A percentile compares a stretch with the other conserved stretches of the same genome.
phyloP scores from a whole-genome alignment of 352 stramenopile species.

The Hyaloperonospora brassicae region DNA sequence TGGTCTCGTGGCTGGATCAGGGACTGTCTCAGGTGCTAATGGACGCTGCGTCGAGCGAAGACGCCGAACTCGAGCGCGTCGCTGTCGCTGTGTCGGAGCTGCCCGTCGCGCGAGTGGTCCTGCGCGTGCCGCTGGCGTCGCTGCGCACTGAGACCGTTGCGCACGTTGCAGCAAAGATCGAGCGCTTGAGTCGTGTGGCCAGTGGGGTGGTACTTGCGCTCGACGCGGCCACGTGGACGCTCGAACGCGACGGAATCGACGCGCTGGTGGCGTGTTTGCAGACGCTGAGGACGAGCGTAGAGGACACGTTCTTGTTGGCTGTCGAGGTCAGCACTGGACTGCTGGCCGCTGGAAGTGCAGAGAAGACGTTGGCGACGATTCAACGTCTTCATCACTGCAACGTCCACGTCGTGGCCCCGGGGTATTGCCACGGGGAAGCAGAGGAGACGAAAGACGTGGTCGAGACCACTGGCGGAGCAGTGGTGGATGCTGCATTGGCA shows the following conservation, averaged over 20 bases:
- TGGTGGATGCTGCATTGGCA: conserved; percentile 31
- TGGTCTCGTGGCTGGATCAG: conserved; percentile 62
- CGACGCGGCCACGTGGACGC: conserved; percentile 10
- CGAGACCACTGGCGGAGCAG: conserved; percentile 10
- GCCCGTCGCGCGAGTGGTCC: conserved; percentile 47
- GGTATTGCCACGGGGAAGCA: conserved; percentile 23
- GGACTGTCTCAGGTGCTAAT: conserved; percentile 51
- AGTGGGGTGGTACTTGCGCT: conserved; percentile 47
- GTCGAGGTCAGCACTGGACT: conserved; percentile 32
- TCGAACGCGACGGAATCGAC: conserved; percentile 17
- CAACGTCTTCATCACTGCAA: conserved; percentile 52
- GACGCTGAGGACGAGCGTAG: conserved; percentile 30
- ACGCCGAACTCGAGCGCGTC: conserved; percentile 41
- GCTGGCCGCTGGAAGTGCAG: conserved; percentile 5
- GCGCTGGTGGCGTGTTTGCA: conserved; percentile 28
- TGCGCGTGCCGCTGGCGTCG: conserved; percentile 39
- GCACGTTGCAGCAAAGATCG: conserved; percentile 31
- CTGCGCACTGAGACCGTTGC: conserved; percentile 17
- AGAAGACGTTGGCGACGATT: conserved; percentile 35
- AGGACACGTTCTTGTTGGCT: conserved; percentile 47
- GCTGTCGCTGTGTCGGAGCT: conserved; percentile 57
- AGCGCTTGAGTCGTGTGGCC: conserved; percentile 25
- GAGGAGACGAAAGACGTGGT: conserved; percentile 15
- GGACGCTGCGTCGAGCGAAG: conserved; percentile 32
- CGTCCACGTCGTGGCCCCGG: conserved; percentile 45